Base-by-base conservation (phyloP, 2,329 filamentous ascomycete species). In the Immersiporthe knoxdaviesiana region DNA sequence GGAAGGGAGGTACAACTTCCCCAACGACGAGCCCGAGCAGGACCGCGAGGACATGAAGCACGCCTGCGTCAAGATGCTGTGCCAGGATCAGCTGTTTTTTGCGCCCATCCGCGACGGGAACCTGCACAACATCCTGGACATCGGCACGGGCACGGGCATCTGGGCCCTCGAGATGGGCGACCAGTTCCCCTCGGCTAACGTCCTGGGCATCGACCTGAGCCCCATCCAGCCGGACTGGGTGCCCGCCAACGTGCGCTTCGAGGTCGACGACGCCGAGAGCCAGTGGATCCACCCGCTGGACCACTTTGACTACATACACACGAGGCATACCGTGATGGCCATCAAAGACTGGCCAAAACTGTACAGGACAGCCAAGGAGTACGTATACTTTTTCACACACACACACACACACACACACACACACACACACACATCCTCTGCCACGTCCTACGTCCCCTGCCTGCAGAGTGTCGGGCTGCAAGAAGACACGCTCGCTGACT, bases 211-310 rank as follows among this genome's bases (percentile, higher is more conserved):
- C 35, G 81, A 84, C 65, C 71, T 84, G 24, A 82, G 81, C 3
- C 81, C 83, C 2, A 84, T 84, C 27, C 82, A 85, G 72, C 81
- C 82, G 1, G 77, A 76, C 47, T 82, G 79, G 77, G 81, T 90
- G 16, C 88, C 88, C 21, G 82, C 85, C 14, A 90, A 90, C 74
- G 82, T 87, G n/a, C 81, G 81, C 10, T 90, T 90, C 78, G 80
- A 89, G 69, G 83, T 91, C 12, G 88, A 91, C 73, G 88, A 91
- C 74, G 84, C 85, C 35, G 87, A 89, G 75, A 82, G 81, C 69
- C 79, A 82, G 3, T 87, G 84, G 87, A 75, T 87, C 21, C 82
- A 87, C 70, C 83, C 84, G 6, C 74, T 76, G 4, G 83, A 87
- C 70, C 81, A 84, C 65, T 90, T 88, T 67, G 87, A 90, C 75